Evolutionary conservation across 306 rosid species (phyloP).

Genomic region (Amphicarpaea edgeworthii): DNA sequence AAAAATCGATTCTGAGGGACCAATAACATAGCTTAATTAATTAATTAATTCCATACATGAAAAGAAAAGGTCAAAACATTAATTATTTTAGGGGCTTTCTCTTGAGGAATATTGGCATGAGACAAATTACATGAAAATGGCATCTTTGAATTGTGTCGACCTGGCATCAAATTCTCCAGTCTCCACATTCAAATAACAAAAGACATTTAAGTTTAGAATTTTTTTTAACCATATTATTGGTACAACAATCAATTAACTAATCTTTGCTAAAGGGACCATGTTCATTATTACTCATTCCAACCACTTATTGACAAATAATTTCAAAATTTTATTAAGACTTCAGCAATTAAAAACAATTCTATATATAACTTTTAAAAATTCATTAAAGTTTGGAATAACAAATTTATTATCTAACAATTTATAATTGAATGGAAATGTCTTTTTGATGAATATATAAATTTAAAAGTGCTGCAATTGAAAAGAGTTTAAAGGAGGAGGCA

Average conservation of each 20-base stretch:
- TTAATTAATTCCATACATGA: neutral
- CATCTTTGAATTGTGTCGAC: constrained; percentile 44
- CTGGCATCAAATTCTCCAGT: constrained; percentile 35
- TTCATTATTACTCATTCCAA: too few relatives aligned
- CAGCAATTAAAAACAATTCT: neutral
- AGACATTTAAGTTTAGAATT: neutral
- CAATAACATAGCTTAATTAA: constrained; percentile 3
- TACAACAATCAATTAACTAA: too few relatives aligned
- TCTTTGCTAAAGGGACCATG: too few relatives aligned
- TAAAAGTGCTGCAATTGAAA: neutral
- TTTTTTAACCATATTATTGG: too few relatives aligned
- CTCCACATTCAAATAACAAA: neutral
- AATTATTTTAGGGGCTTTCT: neutral
- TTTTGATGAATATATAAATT: too few relatives aligned
- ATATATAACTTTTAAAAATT: neutral
- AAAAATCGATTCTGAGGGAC: neutral
- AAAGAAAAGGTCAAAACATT: constrained; percentile 27
- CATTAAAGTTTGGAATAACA: too few relatives aligned
- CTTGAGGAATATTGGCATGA: neutral
- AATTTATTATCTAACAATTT: too few relatives aligned
- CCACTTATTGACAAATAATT: too few relatives aligned
- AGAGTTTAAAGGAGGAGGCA: neutral
- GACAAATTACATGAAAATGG: constrained; percentile 44
- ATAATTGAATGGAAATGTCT: too few relatives aligned
- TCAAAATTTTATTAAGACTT: neutral